Base-by-base conservation (phyloP, 306 rosid species). In the Carpinus viminea region DNA sequence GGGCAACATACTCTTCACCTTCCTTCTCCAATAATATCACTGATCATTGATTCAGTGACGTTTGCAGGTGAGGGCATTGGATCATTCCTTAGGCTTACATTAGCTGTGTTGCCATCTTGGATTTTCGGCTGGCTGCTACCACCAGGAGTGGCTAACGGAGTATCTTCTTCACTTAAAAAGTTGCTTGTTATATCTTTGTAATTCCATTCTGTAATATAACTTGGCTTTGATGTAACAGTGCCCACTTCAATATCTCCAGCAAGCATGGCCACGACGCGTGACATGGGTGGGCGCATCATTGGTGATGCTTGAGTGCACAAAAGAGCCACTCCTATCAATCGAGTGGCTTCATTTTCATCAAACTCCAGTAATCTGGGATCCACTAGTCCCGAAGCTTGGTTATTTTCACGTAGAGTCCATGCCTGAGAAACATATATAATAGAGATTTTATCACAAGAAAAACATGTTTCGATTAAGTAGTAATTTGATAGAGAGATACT, bases 221-320 rank as follows among this genome's bases (percentile, higher is more conserved):
- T 90, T 7, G 94, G 94, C 83, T 68, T 85, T 34, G 91, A 24
- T 72, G 81, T 82, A 36, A 84, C 87, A 34, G 78, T 1, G 65
- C 80, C 56, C 85, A 89, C 93, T 80, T 89, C 94, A 3, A 77
- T 52, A 75, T 90, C 90, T 80, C 94, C 94, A 0, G 86, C 64
- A 74, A 91, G 90, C 93, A 91, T 91, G 61, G 91, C 91, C 73
- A 91, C 87, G 18, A 88, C 92, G 3, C 89, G 89, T 4, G 97
- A 89, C 97, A 91, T 91, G 1, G 90, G 59, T 54, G 94, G 97
- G 20, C 91, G 83, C 64, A 79, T 80, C 26, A 48, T 34, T 50
- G 94, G 94, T n/a, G 92, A 83, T 81, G 92, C 75, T 48, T 91
- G 94, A 50, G 97, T 89, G 86, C 97, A 91, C 74, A 85, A 41